These are phyloP conservation scores for Brassica hybrid DNA, from an alignment of 441 rosid species.

Conservation along the genomic window DNA sequence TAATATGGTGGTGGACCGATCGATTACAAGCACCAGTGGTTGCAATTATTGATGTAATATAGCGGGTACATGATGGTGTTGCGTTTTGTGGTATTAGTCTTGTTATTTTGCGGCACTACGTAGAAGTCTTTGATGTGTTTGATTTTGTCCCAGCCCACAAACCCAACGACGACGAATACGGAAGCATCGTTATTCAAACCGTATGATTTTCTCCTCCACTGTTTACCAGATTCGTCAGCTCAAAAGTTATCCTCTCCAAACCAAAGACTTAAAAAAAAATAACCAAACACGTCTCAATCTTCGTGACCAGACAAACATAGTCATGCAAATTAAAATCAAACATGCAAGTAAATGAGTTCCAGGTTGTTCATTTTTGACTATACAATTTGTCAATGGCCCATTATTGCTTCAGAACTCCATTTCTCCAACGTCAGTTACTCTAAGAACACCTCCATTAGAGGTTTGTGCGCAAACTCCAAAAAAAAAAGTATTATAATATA, in stretches of 20 bases:
- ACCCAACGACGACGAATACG: constrained; percentile 1
- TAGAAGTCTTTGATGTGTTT: neutral
- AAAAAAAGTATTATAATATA: too few relatives aligned
- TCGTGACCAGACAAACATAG: neutral
- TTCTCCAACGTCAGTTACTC: neutral
- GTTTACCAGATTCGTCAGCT: neutral
- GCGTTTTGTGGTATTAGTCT: neutral
- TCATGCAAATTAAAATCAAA: constrained; percentile 2
- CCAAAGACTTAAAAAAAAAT: neutral
- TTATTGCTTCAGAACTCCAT: neutral
- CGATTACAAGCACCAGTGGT: neutral
- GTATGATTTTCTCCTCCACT: neutral
- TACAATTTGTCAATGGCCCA: constrained; percentile 10
- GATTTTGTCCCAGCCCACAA: constrained; percentile 9
- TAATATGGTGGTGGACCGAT: constrained; percentile 6
- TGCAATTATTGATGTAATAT: constrained; percentile 3
- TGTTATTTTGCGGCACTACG: neutral
- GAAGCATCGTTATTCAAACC: neutral
- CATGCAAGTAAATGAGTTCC: neutral
- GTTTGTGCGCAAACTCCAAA: too few relatives aligned
- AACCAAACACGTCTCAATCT: neutral
- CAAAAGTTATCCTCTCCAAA: neutral
- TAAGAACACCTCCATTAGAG: too few relatives aligned
- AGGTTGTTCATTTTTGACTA: neutral
- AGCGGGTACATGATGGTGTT: neutral